phyloP scores from a whole-genome alignment of 495 filamentous ascomycete species.

The Penicillium manginii region DNA sequence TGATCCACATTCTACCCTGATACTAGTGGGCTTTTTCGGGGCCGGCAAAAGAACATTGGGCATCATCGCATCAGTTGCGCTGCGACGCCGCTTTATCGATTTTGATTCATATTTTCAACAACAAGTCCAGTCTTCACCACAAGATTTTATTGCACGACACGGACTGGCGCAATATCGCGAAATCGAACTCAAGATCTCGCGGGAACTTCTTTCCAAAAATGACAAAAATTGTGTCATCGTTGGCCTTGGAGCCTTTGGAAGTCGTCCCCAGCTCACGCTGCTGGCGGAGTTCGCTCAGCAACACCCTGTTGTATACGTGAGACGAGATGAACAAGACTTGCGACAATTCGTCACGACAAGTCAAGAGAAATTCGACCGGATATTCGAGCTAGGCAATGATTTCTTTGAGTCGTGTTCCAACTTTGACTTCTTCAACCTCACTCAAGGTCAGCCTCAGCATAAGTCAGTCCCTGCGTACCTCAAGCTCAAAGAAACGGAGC shows the following conservation, averaged over 20 bases:
- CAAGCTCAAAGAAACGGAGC: slow-evolving; percentile 46
- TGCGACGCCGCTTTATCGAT: slow-evolving; percentile 66
- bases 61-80: slow-evolving; percentile 70
- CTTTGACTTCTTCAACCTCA: slow-evolving; percentile 71
- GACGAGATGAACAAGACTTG: slow-evolving; percentile 60
- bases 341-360: slow-evolving; percentile 15
- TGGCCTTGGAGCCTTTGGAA: slow-evolving; percentile 35
- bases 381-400: slow-evolving; percentile 46
- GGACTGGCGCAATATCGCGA: slow-evolving; percentile 60
- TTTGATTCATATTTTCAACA: slow-evolving; percentile 66
- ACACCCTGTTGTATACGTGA: slow-evolving; percentile 69
- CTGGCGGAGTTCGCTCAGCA: slow-evolving; percentile 36
- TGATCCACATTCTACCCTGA: slow-evolving; percentile 57
- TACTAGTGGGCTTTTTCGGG: slow-evolving; percentile 70
- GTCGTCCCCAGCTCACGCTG: slow-evolving; percentile 21
- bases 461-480: slow-evolving; percentile 14
- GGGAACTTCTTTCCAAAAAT: slow-evolving; percentile 57
- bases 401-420: slow-evolving; percentile 63
- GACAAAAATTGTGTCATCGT: slow-evolving; percentile 65
- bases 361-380: slow-evolving; percentile 53
- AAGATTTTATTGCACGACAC: slow-evolving; percentile 58
- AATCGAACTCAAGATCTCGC: slow-evolving; percentile 59
- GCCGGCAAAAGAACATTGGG: slow-evolving; percentile 72
- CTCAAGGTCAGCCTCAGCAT: slow-evolving; percentile 15
- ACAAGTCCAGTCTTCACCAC: slow-evolving; percentile 56